Evolutionary conservation across 495 filamentous ascomycete species (phyloP), one percentile per base, ranked within the genome.

Genomic region (Clavariopsis aquatica): DNA sequence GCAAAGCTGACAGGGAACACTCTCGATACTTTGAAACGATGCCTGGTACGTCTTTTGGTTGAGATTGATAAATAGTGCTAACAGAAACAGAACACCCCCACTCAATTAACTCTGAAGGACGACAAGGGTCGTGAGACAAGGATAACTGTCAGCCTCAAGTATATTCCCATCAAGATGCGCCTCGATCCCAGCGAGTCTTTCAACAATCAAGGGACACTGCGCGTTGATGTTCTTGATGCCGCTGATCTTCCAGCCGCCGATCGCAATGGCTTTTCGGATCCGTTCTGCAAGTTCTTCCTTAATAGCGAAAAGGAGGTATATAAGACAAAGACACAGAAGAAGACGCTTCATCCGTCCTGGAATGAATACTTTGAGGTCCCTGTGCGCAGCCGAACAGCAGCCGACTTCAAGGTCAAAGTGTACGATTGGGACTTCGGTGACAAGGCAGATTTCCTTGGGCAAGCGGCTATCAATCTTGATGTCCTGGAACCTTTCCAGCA

Each of bases 361-460:
- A 97, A 97, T 70, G 95, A 99, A 71, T 88, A 84, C 71, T 98
- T 98, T 72, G 94, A 97, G 71, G 81, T 89, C 5, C 81, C 87
- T 3, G 77, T 99, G 69, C 85, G 87, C 43, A 93, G 90, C 3
- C 79, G 94, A 34, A 96, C 91, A 9, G 92, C 85, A 0, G 88
- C 92, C n/a, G 81, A 92, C 13, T 94, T 98, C 79, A 83, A 82
- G 22, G 88, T 92, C 59, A 87, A 89, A 46, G 84, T 97, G 7
- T 94, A 88, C 72, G 94, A 99, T 73, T 99, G 92, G 87, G 94
- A 99, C 73, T 91, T 96, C 78, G 92, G 87, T 53, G 90, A 92
- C 75, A 91, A 90, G 73, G 90, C 91, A 0, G 94, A 98, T 77
- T 90, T 89, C 71, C 78, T 99, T 12, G 92, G 93, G 38, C 81